Conservation (phyloP, 805 yeast genomes). For the Candida coquimbonensis region DNA sequence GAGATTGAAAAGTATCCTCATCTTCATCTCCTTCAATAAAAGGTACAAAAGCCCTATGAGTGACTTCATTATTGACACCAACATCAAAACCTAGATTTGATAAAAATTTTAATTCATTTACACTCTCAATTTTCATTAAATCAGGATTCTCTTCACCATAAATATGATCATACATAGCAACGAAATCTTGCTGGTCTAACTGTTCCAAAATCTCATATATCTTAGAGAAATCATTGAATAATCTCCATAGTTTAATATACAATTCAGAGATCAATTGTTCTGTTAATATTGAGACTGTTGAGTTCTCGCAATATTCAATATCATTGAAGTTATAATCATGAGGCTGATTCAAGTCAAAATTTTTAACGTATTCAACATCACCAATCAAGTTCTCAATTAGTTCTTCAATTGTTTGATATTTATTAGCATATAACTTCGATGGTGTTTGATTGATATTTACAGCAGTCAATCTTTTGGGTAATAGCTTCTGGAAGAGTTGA, state of each 20-base stretch:
- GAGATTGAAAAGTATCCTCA: constrained; percentile 1
- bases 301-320: neutral
- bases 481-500: neutral
- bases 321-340: constrained; percentile 3
- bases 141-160: neutral
- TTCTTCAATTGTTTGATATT: constrained; percentile 4
- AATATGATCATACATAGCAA: constrained; percentile 14
- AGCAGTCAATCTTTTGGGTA: neutral
- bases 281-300: neutral
- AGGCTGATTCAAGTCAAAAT: constrained; percentile 3
- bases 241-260: constrained; percentile 2
- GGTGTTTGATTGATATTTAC: too few species aligned
- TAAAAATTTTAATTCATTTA: too few species aligned
- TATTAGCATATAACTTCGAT: neutral
- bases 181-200: constrained; percentile 13
- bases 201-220: constrained; percentile 12
- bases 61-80: neutral
- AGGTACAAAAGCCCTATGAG: constrained; percentile 5
- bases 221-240: constrained; percentile 6
- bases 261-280: constrained; percentile 5
- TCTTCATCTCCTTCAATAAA: constrained; percentile 4
- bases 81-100: too few species aligned
- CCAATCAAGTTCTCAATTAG: constrained; percentile 6
- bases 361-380: constrained; percentile 5
- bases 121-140: neutral